Evolutionary conservation across 352 stramenopile species (phyloP).

Genomic region (Thraustochytrium sp.): DNA sequence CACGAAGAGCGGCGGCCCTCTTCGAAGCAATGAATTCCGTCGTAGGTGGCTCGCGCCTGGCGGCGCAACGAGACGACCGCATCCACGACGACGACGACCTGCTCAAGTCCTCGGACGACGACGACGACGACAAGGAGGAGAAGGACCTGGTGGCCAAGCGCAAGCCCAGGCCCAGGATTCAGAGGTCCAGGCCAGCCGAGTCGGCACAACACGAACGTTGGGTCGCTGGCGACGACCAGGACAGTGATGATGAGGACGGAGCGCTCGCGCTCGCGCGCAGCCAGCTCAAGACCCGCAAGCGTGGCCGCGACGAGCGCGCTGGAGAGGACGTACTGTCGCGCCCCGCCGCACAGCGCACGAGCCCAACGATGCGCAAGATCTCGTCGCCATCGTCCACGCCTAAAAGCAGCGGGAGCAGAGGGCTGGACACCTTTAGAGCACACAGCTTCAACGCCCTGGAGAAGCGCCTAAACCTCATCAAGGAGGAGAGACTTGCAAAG

Average conservation of each 20-base stretch:
- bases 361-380: no score
- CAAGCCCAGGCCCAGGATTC: no score
- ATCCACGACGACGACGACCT: background rate
- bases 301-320: no score
- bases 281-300: no score
- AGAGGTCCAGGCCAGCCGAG: no score
- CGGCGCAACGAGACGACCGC: background rate
- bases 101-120: background rate
- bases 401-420: no score
- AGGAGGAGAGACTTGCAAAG: background rate
- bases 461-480: background rate
- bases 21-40: background rate
- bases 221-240: background rate
- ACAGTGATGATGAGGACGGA: background rate
- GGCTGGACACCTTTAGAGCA: no score
- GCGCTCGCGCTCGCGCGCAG: no score
- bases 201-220: background rate
- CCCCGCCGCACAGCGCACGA: no score
- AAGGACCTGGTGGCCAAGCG: background rate
- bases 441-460: no score
- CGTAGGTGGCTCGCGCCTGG: background rate
- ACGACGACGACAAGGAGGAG: background rate
- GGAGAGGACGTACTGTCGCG: no score
- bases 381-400: no score
- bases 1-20: background rate